A percentile compares a stretch with the other conserved stretches of the same genome.
These are phyloP conservation scores for Metarhizium rileyi DNA, from an alignment of 2,329 filamentous ascomycete species.

Conservation along the genomic window DNA sequence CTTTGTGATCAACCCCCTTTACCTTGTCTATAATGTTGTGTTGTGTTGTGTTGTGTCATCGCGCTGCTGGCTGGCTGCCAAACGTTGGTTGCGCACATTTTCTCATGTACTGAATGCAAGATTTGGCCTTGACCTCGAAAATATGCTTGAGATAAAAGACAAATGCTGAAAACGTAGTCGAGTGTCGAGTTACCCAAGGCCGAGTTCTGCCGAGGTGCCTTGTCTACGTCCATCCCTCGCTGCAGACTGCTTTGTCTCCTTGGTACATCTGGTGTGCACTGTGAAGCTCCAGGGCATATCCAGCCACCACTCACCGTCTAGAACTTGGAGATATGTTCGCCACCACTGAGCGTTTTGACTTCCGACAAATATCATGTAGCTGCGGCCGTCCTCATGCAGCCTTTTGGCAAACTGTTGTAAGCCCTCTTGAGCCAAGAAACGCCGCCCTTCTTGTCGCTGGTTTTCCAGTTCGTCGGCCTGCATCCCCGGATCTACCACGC, in stretches of 20 bases:
- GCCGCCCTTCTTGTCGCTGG: conserved; percentile 13
- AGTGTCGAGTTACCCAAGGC: background rate
- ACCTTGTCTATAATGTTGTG: too few relatives aligned
- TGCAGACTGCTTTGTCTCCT: background rate
- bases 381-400: conserved; percentile 13
- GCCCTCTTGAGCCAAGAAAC: conserved; percentile 11
- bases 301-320: conserved; percentile 19
- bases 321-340: conserved; percentile 14
- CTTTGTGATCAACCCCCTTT: too few relatives aligned
- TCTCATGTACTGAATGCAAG: background rate
- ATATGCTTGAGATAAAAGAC: background rate
- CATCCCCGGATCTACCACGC: conserved; percentile 17
- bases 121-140: background rate
- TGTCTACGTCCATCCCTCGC: background rate
- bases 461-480: conserved; percentile 16
- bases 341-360: conserved; percentile 19
- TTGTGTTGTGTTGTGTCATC: background rate
- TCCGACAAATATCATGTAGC: conserved; percentile 17
- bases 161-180: too few relatives aligned
- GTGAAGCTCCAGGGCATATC: conserved; percentile 17
- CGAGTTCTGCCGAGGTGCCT: background rate
- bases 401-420: conserved; percentile 13
- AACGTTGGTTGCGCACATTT: too few relatives aligned
- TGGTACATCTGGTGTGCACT: conserved; percentile 10
- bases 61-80: background rate